Percentiles rank a stretch among this genome's conserved stretches.
phyloP scores from a whole-genome alignment of 2,329 filamentous ascomycete genomes.

The Claviceps lovelessii region DNA sequence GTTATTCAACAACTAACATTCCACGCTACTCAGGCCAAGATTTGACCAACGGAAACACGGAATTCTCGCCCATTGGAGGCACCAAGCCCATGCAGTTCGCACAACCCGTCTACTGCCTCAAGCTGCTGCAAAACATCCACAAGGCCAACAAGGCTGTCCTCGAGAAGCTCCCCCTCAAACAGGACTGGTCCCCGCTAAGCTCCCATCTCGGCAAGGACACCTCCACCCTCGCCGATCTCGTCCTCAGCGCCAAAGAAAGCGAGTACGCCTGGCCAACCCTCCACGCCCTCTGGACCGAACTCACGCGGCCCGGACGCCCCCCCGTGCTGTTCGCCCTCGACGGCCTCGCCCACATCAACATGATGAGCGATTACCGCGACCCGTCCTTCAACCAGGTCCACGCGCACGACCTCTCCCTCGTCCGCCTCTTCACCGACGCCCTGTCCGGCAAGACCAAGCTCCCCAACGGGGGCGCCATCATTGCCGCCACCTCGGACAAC shows the following conservation, averaged over 20 bases:
- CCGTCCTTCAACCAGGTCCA: constrained; percentile 62
- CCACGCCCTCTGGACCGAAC: constrained; percentile 66
- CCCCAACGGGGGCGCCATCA: constrained; percentile 62
- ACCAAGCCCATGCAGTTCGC: constrained; percentile 49
- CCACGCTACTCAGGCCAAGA: constrained; percentile 45
- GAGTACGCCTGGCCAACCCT: constrained; percentile 72
- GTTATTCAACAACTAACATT: too few species aligned
- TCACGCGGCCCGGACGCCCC: constrained; percentile 38
- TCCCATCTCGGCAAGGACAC: constrained; percentile 35
- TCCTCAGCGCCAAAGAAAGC: constrained; percentile 56
- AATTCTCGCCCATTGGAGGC: constrained; percentile 58
- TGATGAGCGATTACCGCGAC: constrained; percentile 58
- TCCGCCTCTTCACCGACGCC: constrained; percentile 60
- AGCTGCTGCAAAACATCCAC: constrained; percentile 57
- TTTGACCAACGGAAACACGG: constrained; percentile 62
- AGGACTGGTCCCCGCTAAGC: constrained; percentile 28
- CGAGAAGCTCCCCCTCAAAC: constrained; percentile 29
- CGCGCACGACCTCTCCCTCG: constrained; percentile 66
- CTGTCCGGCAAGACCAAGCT: constrained; percentile 45
- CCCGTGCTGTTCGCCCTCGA: constrained; percentile 65
- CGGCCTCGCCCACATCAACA: constrained; percentile 70
- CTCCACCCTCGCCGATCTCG: constrained; percentile 52
- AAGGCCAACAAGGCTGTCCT: constrained; percentile 60
- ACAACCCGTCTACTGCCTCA: constrained; percentile 64
- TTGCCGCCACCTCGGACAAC: constrained; percentile 60